A percentile compares a stretch with the other conserved stretches of the same genome.
phyloP scores from a whole-genome alignment of 2,329 filamentous ascomycete species.

The Fusarium praegraminearum region DNA sequence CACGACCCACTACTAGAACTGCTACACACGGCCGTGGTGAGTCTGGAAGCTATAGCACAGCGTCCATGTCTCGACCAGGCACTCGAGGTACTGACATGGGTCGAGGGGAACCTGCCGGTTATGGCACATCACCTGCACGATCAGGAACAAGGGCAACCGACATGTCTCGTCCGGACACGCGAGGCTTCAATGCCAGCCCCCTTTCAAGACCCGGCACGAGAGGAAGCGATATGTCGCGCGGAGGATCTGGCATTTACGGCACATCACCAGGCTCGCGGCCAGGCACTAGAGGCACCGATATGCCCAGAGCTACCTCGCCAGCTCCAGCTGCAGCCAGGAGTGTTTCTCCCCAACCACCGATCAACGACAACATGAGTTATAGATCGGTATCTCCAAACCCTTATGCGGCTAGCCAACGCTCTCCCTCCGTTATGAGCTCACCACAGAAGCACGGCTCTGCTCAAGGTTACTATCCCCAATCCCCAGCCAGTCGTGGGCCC shows the following conservation, averaged over 20 bases:
- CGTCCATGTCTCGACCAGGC: conserved; percentile 43
- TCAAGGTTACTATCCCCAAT: conserved; percentile 65
- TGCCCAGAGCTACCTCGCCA: conserved; percentile 74
- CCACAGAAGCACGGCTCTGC: conserved; percentile 62
- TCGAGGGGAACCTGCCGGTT: conserved; percentile 47
- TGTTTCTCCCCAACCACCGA: conserved; percentile 71
- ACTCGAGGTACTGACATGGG: conserved; percentile 43
- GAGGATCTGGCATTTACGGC: conserved; percentile 48
- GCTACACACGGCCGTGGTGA: conserved; percentile 39
- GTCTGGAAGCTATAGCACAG: conserved; percentile 39
- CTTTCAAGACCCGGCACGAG: conserved; percentile 57
- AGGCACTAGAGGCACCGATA: conserved; percentile 68
- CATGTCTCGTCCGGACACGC: conserved; percentile 38
- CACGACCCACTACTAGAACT: conserved; percentile 31
- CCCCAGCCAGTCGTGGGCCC: conserved; percentile 60
- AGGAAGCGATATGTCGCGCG: conserved; percentile 53
- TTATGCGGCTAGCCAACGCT: conserved; percentile 60
- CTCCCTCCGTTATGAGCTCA: conserved; percentile 55
- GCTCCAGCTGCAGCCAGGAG: conserved; percentile 74
- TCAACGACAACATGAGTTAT: conserved; percentile 57
- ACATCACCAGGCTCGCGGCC: conserved; percentile 64
- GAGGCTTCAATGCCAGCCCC: conserved; percentile 49
- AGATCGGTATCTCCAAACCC: conserved; percentile 73
- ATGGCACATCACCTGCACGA: conserved; percentile 40
- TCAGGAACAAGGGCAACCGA: conserved; percentile 44